Percentiles rank a stretch among this genome's conserved stretches.
These are phyloP conservation scores for Wickerhamiella alocasiicola DNA, from an alignment of 805 yeast genomes.

Conservation along the genomic window DNA sequence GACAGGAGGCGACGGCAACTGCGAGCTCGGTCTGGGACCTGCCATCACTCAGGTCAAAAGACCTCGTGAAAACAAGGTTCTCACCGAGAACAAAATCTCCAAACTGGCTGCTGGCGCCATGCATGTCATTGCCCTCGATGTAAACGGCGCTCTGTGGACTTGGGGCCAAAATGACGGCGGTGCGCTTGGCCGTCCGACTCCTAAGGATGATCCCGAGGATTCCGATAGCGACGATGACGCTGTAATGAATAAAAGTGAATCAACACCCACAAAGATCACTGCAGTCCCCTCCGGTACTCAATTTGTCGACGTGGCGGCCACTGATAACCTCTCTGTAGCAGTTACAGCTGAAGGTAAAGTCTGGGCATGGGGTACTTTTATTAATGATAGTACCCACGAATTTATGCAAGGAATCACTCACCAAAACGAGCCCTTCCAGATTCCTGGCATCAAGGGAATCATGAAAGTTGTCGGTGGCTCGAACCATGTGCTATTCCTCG, in stretches of 20 bases:
- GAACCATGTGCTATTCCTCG: conserved; percentile 80
- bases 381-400: conserved; percentile 73
- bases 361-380: conserved; percentile 96
- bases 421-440: conserved; percentile 56
- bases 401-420: conserved; percentile 51
- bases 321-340: conserved; percentile 81
- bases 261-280: conserved; percentile 74
- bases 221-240: conserved; percentile 59
- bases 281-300: conserved; percentile 45
- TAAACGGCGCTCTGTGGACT: conserved; percentile 74
- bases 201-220: conserved; percentile 49
- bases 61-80: conserved; percentile 78
- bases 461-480: conserved; percentile 85
- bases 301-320: conserved; percentile 75
- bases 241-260: conserved; percentile 75
- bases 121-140: conserved; percentile 77
- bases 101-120: conserved; percentile 93
- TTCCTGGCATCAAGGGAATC: conserved; percentile 49
- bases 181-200: conserved; percentile 80
- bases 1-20: conserved; percentile 96
- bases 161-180: conserved; percentile 97
- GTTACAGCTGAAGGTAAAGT: conserved; percentile 73
- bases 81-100: conserved; percentile 58
- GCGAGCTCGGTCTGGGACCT: conserved; percentile 97
- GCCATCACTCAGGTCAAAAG: conserved; percentile 88